Evolutionary conservation across 352 stramenopile genomes (phyloP), one percentile per base, ranked within the genome.

Genomic region (Phytophthora syringae): DNA sequence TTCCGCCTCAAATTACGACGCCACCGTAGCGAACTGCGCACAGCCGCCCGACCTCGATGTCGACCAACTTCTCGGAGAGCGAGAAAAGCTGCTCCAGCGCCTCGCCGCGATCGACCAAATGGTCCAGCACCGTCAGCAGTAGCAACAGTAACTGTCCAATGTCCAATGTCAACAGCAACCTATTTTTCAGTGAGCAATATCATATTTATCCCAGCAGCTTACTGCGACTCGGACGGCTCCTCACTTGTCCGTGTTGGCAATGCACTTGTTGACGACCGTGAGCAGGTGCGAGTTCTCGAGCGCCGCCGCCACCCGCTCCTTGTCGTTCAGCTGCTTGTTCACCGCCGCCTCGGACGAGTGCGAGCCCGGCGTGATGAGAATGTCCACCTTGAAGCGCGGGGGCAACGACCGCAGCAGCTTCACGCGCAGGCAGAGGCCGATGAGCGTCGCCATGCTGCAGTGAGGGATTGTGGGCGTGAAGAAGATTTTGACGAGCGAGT

Each of bases 311-410:
- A 99, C 95, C 58, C 97, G 84, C 69, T 99, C 97, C 70, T 99
- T 99, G 74, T 99, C 96, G 57, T 97, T 96, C 22, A 99, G 84
- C 76, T 99, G 97, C 70, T 98, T 99, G 88, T 98, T 98, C 51
- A 99, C 91, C 25, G 93, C 93, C 21, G 94, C 87, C 82, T 99
- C 96, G 53, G 90, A 98, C 21, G 89, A 87, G 82, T 99, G 97
- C 52, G 94, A 97, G 53, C 96, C 97, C 16, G 92, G 90, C 49
- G 96, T 96, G 53, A 99, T 98, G 44, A 88, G 74, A 16, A 99
- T 97, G 54, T 90, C 78, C 22, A 98, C 87, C 68, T 98, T 98
- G 78, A 98, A 98, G 49, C 93, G 83, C 64, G 85, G 61, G 5
- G 94, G 92, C 53, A 99, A 77, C 42, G 95, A 98, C 22, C 96